These are phyloP conservation scores for Diutina scorzettiae DNA, from an alignment of 1,139 yeast species.

Conservation along the genomic window DNA sequence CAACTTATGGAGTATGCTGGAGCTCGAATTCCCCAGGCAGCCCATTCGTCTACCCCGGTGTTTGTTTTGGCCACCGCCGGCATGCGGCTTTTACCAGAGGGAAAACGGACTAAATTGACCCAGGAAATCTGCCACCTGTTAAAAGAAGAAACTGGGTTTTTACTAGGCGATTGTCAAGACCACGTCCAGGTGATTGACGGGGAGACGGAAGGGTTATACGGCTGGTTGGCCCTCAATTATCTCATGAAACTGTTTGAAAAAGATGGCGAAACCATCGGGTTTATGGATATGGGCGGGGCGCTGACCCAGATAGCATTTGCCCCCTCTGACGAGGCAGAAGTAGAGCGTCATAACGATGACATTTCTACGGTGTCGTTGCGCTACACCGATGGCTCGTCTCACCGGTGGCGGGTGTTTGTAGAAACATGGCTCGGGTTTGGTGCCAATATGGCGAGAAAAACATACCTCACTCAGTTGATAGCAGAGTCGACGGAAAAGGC, in stretches of 20 bases:
- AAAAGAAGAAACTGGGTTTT: slow-evolving; percentile 36
- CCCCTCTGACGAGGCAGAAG: slow-evolving; percentile 43
- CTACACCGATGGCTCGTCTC: slow-evolving; percentile 47
- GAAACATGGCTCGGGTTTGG: slow-evolving; percentile 83
- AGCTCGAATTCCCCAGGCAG: slow-evolving; percentile 40
- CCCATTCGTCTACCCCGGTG: slow-evolving; percentile 50
- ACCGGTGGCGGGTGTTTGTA: slow-evolving; percentile 62
- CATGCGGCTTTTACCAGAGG: slow-evolving; percentile 49
- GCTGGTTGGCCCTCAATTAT: slow-evolving; percentile 70
- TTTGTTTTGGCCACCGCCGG: slow-evolving; percentile 77
- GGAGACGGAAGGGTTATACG: slow-evolving; percentile 68
- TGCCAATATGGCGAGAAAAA: slow-evolving; percentile 62
- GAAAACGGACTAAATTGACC: slow-evolving; percentile 34
- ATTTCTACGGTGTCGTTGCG: slow-evolving; percentile 44
- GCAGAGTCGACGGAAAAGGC: slow-evolving; percentile 7
- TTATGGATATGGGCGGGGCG: slow-evolving; percentile 90
- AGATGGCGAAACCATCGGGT: slow-evolving; percentile 29
- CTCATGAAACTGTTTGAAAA: slow-evolving; percentile 44
- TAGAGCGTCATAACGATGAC: slow-evolving; percentile 49
- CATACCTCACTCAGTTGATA: slow-evolving; percentile 39
- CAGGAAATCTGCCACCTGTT: slow-evolving; percentile 40
- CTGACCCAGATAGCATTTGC: slow-evolving; percentile 74
- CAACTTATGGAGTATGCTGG: slow-evolving; percentile 47
- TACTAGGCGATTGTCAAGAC: slow-evolving; percentile 38
- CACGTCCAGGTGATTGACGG: slow-evolving; percentile 70